Conservation (phyloP, 2,329 filamentous ascomycete genomes). For the Colletotrichum coccodes region DNA sequence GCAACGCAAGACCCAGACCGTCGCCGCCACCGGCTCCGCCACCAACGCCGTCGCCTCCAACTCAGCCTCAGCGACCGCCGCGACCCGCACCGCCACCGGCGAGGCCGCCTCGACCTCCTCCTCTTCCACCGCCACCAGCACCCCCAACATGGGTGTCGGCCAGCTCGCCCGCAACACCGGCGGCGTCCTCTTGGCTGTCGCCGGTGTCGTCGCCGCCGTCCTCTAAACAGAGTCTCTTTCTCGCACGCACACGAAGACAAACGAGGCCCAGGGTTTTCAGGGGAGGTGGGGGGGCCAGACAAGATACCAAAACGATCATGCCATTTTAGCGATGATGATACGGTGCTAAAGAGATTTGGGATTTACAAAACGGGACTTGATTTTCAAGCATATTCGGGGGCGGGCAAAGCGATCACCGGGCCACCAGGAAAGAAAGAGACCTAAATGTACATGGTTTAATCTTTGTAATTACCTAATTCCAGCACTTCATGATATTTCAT, state of each 20-base stretch:
- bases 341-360: neutral
- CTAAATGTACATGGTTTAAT: constrained; percentile 17
- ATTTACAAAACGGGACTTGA: neutral
- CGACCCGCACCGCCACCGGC: constrained; percentile 34
- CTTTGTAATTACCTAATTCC: constrained; percentile 32
- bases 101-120: constrained; percentile 34
- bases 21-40: constrained; percentile 36
- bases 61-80: constrained; percentile 35
- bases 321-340: neutral
- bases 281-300: neutral
- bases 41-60: constrained; percentile 36
- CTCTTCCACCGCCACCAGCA: constrained; percentile 33
- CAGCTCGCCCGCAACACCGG: constrained; percentile 45
- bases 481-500: constrained; percentile 6
- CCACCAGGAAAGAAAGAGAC: neutral
- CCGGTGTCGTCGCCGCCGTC: constrained; percentile 49
- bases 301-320: constrained; percentile 5
- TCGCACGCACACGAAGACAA: neutral
- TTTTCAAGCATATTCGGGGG: neutral
- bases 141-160: constrained; percentile 40
- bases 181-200: constrained; percentile 47
- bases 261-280: neutral
- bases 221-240: constrained; percentile 40
- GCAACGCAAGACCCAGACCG: constrained; percentile 36
- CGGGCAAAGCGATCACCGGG: neutral